Conservation (phyloP, 2,329 filamentous ascomycete species). For the Botrytis elliptica region DNA sequence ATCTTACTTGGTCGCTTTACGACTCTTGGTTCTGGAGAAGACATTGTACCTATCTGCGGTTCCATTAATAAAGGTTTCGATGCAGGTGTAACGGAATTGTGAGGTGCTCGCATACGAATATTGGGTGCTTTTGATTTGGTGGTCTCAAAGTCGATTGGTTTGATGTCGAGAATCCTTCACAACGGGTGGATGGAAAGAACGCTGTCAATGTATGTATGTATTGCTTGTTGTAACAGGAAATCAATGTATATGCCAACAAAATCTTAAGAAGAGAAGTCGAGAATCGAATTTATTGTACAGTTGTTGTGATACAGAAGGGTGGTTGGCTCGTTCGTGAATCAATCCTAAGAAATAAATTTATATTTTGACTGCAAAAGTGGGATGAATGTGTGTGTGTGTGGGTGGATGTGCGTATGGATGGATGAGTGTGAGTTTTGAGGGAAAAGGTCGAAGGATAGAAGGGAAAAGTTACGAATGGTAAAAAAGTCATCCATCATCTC, state of each 20-base stretch:
- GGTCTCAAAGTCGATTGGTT: not conserved
- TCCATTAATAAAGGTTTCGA: slow-evolving; percentile 16
- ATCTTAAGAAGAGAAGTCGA: not conserved
- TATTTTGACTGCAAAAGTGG: not conserved
- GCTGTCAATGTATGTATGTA: not conserved
- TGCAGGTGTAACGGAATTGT: not conserved
- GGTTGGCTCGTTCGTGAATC: not conserved
- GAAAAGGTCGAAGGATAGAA: not conserved
- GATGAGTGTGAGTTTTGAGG: not conserved
- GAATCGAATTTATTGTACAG: not conserved
- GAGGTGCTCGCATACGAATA: slow-evolving; percentile 8
- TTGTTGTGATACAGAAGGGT: not conserved
- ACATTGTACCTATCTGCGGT: slow-evolving; percentile 23
- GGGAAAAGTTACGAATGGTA: not conserved
- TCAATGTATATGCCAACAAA: not conserved
- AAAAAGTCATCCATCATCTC: not conserved
- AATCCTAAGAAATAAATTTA: not conserved
- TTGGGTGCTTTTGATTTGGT: not conserved
- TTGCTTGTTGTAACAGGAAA: not conserved
- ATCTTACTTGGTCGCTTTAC: slow-evolving; percentile 39
- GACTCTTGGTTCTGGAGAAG: slow-evolving; percentile 33
- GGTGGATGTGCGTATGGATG: not conserved
- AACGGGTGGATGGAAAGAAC: not conserved
- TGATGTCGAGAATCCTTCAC: not conserved
- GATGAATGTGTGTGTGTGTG: not conserved